Percentiles rank a stretch among this genome's conserved stretches.
Evolutionary conservation across 495 filamentous ascomycete species (phyloP).

Genomic region (Aspergillus sparsus): DNA sequence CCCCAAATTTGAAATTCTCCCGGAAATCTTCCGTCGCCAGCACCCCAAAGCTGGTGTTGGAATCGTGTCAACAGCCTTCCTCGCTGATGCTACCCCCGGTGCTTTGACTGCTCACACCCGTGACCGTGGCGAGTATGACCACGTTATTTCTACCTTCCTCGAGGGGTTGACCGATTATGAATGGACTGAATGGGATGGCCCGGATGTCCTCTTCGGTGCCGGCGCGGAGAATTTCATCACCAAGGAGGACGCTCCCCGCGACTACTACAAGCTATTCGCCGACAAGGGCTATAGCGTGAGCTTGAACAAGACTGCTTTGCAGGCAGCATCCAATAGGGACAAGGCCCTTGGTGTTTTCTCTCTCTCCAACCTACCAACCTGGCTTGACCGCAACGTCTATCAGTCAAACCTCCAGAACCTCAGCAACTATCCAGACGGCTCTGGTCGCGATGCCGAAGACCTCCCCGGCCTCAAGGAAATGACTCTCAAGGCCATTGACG

Average conservation of each 20-base stretch:
- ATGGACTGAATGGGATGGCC: slow-evolving; percentile 66
- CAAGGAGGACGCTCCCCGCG: slow-evolving; percentile 44
- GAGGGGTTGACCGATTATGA: slow-evolving; percentile 61
- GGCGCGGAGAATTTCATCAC: slow-evolving; percentile 70
- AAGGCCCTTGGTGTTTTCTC: slow-evolving; percentile 71
- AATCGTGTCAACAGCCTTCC: slow-evolving; percentile 66
- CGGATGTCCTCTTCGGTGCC: slow-evolving; percentile 72
- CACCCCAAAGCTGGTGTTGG: slow-evolving; percentile 53
- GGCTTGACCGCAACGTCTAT: slow-evolving; percentile 75
- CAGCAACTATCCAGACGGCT: slow-evolving; percentile 63
- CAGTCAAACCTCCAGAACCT: slow-evolving; percentile 57
- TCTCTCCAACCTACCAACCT: slow-evolving; percentile 64
- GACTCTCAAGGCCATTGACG: slow-evolving; percentile 75
- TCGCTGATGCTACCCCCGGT: slow-evolving; percentile 73
- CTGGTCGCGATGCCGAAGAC: slow-evolving; percentile 57
- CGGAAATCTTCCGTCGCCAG: slow-evolving; percentile 66
- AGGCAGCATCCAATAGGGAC: slow-evolving; percentile 48
- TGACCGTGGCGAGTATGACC: slow-evolving; percentile 59
- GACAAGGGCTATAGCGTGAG: slow-evolving; percentile 65
- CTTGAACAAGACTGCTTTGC: slow-evolving; percentile 65
- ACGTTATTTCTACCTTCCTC: slow-evolving; percentile 62
- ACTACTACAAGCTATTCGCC: slow-evolving; percentile 68
- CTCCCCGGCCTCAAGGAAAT: slow-evolving; percentile 77
- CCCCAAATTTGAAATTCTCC: slow-evolving; percentile 76
- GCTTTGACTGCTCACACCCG: slow-evolving; percentile 67